These are phyloP conservation scores for Passalora sequoiae DNA, from an alignment of 2,329 filamentous ascomycete species.

Conservation along the genomic window DNA sequence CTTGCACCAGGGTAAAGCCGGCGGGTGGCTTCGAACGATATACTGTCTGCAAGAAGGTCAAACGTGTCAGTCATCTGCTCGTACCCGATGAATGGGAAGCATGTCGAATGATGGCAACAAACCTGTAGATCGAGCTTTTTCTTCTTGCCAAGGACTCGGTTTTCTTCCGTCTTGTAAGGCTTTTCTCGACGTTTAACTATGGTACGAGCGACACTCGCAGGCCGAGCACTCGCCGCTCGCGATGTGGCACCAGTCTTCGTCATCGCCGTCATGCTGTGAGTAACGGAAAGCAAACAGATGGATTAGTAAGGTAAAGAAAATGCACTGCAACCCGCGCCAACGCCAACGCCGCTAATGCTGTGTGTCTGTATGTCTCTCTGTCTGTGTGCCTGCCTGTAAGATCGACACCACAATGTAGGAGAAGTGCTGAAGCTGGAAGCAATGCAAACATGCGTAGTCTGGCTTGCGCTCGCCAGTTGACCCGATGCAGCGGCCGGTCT, in stretches of 20 bases:
- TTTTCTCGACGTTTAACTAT: constrained; percentile 37
- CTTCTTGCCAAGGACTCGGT: constrained; percentile 55
- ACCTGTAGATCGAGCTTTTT: constrained; percentile 53
- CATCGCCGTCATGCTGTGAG: constrained; percentile 14
- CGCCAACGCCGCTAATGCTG: constrained; percentile 6
- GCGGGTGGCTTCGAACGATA: constrained; percentile 50
- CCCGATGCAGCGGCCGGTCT: too few relatives aligned
- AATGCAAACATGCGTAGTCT: constrained; percentile 4
- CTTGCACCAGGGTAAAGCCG: constrained; percentile 58
- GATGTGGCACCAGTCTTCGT: constrained; percentile 7
- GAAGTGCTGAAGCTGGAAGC: background rate
- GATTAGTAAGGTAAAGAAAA: constrained; percentile 17
- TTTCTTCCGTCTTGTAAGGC: constrained; percentile 55
- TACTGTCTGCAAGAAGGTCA: constrained; percentile 45
- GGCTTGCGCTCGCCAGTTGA: too few relatives aligned
- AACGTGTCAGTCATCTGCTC: constrained; percentile 25
- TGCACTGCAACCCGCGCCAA: too few relatives aligned
- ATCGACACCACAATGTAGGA: too few relatives aligned
- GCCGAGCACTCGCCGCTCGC: constrained; percentile 17
- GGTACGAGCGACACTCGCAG: constrained; percentile 24
- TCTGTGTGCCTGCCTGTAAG: too few relatives aligned
- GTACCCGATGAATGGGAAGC: too few relatives aligned
- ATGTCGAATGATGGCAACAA: constrained; percentile 32
- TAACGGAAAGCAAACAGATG: constrained; percentile 9
- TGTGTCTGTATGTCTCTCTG: too few relatives aligned